phyloP scores from a whole-genome alignment of 768 basidiomycete genomes.

The Lentinula aciculospora region DNA sequence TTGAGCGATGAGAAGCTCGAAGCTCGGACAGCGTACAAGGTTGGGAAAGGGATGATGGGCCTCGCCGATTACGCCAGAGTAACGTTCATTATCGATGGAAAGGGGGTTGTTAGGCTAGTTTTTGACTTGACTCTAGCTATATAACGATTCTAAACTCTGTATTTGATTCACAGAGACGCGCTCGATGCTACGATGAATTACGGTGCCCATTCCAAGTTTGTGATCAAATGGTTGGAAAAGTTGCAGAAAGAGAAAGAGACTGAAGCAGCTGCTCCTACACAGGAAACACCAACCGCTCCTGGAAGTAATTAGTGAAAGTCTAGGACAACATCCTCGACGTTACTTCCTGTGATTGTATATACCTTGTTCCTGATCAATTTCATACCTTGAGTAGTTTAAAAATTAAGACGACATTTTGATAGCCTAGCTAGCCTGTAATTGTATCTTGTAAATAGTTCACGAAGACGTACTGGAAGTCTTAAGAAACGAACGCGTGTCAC shows the following conservation, averaged over 20 bases:
- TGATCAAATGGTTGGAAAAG: conserved; percentile 58
- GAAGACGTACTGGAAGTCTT: too few relatives aligned
- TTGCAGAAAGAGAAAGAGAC: conserved; percentile 34
- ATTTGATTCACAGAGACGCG: conserved; percentile 38
- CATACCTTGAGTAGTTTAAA: too few relatives aligned
- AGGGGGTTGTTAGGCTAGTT: conserved; percentile 62
- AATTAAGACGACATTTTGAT: too few relatives aligned
- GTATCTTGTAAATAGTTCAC: too few relatives aligned
- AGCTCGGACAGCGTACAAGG: conserved; percentile 56
- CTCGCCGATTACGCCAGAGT: conserved; percentile 50
- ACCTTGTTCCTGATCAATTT: too few relatives aligned
- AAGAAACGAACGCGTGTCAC: too few relatives aligned
- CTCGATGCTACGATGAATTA: conserved; percentile 58
- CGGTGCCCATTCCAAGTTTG: conserved; percentile 65
- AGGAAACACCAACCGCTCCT: neutral
- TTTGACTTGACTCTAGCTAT: neutral
- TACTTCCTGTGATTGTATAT: too few relatives aligned
- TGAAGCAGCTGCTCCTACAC: neutral
- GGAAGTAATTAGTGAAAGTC: too few relatives aligned
- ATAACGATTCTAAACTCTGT: conserved; percentile 1
- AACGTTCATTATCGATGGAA: conserved; percentile 72
- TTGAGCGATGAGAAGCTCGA: conserved; percentile 65
- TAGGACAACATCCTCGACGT: too few relatives aligned
- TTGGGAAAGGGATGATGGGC: conserved; percentile 67
- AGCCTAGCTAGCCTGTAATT: too few relatives aligned